Base-by-base conservation (phyloP, 2,329 filamentous ascomycete genomes). In the Scolecobasidium constrictum region DNA sequence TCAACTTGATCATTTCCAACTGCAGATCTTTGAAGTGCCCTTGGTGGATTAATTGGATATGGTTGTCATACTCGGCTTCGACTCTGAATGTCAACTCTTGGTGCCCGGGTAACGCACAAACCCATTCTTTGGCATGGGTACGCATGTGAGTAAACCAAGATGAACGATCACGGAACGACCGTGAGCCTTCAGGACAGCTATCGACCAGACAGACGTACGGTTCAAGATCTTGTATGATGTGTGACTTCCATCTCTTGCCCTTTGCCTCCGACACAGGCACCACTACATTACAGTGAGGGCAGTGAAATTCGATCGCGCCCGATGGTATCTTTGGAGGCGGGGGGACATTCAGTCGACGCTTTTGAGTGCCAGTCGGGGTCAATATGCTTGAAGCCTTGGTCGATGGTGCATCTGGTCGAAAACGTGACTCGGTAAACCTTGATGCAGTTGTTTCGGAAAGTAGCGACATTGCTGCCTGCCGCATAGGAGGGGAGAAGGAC, bases 141-240 rank as follows among this genome's bases (percentile, higher is more conserved):
- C 35, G 18, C 35, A 46, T 43, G 34, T 46, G 44, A 20, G 35
- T 36, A 21, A 44, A 26, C 44, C 44, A 46, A 13, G 33, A 22
- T 20, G 4, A 33, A 13, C 34, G 40, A 35, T 46, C 40, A 19
- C 16, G 18, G 19, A 39, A 46, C 21, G 53, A 45, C n/a, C 44
- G 43, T 11, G 46, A 42, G 2, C 45, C 18, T n/a, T 47, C 48
- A 2, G 23, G 17, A 36, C 55, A 57, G 16, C 49, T 38, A 22
- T 40, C 21, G 21, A 52, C 49, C n/a, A 53, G 51, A 42, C 55
- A 57, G 5, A 52, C 43, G 41, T 57, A 57, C 15, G 55, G 53
- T 18, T 46, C 48, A 7, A 57, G 45, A 37, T 58, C 56, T 18
- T 44, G 37, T 15, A 55, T 47, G 28, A 58, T 50, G 34, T 56